A percentile compares a stretch with the other conserved stretches of the same genome.
Evolutionary conservation across 352 stramenopile species (phyloP).

Genomic region (Phytophthora quininea): DNA sequence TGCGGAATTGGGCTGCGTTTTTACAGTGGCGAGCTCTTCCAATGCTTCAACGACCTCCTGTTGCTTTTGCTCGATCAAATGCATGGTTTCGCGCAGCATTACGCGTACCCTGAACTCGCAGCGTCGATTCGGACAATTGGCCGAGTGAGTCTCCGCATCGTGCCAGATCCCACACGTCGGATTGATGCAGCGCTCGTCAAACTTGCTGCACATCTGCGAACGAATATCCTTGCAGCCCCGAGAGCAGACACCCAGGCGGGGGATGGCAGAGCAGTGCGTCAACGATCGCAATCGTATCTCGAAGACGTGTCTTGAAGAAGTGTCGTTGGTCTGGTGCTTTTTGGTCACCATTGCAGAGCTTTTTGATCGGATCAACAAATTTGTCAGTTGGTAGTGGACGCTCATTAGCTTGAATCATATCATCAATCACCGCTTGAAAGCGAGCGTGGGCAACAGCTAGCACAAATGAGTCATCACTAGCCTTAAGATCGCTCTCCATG

Average conservation of each 20-base stretch:
- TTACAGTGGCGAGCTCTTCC: conserved; percentile 25
- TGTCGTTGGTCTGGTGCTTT: conserved; percentile 46
- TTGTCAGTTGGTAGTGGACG: neutral
- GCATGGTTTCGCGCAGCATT: conserved; percentile 63
- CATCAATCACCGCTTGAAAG: neutral
- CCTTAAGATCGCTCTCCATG: conserved; percentile 2
- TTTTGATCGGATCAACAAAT: conserved; percentile 49
- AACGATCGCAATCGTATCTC: conserved; percentile 61
- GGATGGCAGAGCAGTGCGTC: conserved; percentile 61
- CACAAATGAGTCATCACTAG: neutral
- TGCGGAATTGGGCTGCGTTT: conserved; percentile 11
- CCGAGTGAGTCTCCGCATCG: conserved; percentile 59
- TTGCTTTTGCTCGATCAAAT: conserved; percentile 66
- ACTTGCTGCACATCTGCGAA: conserved; percentile 56
- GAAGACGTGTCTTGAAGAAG: conserved; percentile 60
- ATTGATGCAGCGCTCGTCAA: conserved; percentile 49
- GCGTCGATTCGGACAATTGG: conserved; percentile 48
- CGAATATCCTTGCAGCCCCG: conserved; percentile 53
- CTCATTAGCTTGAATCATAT: neutral
- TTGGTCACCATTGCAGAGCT: conserved; percentile 50
- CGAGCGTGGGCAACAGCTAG: neutral
- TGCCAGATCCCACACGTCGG: conserved; percentile 62
- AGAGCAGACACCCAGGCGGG: conserved; percentile 34
- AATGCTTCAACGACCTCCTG: conserved; percentile 20
- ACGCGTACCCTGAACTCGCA: conserved; percentile 66